Evolutionary conservation across 768 basidiomycete genomes (phyloP).

Genomic region (Leucocoprinus birnbaumii): DNA sequence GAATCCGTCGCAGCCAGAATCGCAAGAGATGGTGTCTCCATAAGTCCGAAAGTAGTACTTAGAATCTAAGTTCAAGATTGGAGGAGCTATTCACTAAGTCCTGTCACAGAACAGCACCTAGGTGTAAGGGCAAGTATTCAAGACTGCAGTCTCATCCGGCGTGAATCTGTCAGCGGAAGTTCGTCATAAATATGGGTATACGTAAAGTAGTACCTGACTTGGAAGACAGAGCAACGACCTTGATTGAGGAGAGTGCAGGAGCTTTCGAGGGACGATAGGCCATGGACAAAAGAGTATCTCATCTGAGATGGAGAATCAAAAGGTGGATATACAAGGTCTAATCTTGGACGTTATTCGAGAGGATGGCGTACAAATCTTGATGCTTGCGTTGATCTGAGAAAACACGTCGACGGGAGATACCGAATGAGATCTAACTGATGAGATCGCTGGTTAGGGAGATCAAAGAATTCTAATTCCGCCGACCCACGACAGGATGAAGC

Average conservation of each 20-base stretch:
- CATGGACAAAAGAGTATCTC: not conserved
- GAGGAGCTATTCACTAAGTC: not conserved
- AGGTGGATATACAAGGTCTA: conserved; percentile 6
- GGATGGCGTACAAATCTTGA: conserved; percentile 3
- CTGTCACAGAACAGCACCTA: not conserved
- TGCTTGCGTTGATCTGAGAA: not conserved
- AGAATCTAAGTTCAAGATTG: not conserved
- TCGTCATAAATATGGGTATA: too few relatives aligned
- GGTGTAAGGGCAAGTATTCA: too few relatives aligned
- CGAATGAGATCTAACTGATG: conserved; percentile 10
- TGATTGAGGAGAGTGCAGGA: not conserved
- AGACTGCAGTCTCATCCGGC: too few relatives aligned
- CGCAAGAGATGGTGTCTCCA: not conserved
- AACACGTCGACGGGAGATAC: conserved; percentile 9
- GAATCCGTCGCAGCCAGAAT: conserved; percentile 18
- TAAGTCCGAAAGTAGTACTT: not conserved
- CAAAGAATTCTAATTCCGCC: conserved; percentile 42
- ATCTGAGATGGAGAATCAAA: not conserved
- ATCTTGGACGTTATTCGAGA: conserved; percentile 3
- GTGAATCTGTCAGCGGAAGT: not conserved
- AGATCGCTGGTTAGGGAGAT: conserved; percentile 19
- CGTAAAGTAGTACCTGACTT: conserved; percentile 5
- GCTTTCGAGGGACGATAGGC: not conserved
- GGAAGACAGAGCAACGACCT: too few relatives aligned
- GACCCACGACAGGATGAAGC: conserved; percentile 34